phyloP scores from a whole-genome alignment of 1,139 yeast species.

The Yamadazyma siamensis region DNA sequence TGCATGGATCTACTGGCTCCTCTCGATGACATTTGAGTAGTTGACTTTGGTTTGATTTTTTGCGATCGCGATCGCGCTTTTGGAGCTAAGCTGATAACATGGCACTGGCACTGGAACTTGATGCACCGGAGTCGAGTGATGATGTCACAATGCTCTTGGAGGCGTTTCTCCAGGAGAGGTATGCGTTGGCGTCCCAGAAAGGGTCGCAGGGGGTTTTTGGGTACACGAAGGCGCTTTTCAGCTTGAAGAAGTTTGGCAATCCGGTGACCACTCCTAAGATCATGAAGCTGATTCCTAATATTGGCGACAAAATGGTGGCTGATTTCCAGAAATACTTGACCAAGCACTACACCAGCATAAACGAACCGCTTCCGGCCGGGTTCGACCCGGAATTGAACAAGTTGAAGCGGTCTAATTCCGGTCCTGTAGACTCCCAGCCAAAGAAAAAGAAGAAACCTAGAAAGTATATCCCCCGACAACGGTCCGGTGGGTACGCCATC shows the following conservation, averaged over 20 bases:
- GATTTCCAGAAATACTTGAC: constrained; percentile 39
- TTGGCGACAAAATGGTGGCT: constrained; percentile 62
- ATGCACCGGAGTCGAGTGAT: no score
- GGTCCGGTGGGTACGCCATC: constrained; percentile 89
- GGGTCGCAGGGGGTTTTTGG: constrained; percentile 43
- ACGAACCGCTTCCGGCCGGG: constrained; percentile 35
- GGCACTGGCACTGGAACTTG: no score
- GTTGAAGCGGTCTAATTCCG: constrained; percentile 6
- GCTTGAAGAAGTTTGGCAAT: constrained; percentile 38
- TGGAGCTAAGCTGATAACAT: no score
- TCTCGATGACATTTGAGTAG: constrained; percentile 5
- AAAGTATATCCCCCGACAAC: constrained; percentile 67
- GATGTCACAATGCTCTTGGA: constrained; percentile 29
- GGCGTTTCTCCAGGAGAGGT: constrained; percentile 52
- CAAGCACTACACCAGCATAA: constrained; percentile 45
- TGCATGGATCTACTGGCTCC: constrained; percentile 43
- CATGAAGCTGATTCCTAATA: constrained; percentile 46
- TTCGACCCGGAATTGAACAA: constrained; percentile 18
- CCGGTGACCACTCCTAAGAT: constrained; percentile 49
- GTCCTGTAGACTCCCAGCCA: constrained; percentile 6
- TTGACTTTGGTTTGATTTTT: no score
- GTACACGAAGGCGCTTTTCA: constrained; percentile 47
- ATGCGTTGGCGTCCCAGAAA: constrained; percentile 36
- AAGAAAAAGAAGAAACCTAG: constrained; percentile 28
- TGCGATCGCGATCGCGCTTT: not conserved